A percentile compares a stretch with the other conserved stretches of the same genome.
Evolutionary conservation across 169 alveolate genomes (phyloP).

Genomic region (Plasmodium fragile): DNA sequence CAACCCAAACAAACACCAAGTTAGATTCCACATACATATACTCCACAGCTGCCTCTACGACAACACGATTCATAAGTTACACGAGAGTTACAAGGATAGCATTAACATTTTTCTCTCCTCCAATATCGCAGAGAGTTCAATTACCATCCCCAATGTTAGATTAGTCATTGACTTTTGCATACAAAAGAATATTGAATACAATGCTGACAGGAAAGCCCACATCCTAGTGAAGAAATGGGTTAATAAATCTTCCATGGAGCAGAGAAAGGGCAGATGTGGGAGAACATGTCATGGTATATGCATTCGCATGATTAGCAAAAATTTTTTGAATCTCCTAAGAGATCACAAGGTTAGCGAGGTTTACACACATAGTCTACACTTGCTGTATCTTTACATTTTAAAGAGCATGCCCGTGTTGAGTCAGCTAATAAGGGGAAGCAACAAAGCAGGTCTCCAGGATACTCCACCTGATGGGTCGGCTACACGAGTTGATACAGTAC

Average conservation of each 20-base stretch:
- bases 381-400: conserved; percentile 18
- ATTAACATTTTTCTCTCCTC: conserved; percentile 28
- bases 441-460: neutral
- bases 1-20: neutral
- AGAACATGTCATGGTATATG: conserved; percentile 62
- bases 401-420: conserved; percentile 40
- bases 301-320: conserved; percentile 53
- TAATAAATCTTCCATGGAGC: conserved; percentile 60
- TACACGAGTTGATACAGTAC: neutral
- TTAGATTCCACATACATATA: conserved; percentile 14
- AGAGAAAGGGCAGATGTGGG: conserved; percentile 57
- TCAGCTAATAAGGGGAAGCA: neutral
- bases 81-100: conserved; percentile 6
- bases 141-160: conserved; percentile 52
- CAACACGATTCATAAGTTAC: conserved; percentile 10
- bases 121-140: conserved; percentile 44
- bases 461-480: neutral
- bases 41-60: conserved; percentile 52
- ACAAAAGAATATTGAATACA: conserved; percentile 45
- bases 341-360: conserved; percentile 45
- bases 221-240: conserved; percentile 33
- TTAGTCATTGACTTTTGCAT: conserved; percentile 52
- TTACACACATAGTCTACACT: conserved; percentile 49
- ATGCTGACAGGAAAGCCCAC: conserved; percentile 25
- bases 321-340: conserved; percentile 14